Percentiles rank a stretch among this genome's conserved stretches.
Conservation (phyloP, 805 yeast genomes). For the Candida hungchunana region DNA sequence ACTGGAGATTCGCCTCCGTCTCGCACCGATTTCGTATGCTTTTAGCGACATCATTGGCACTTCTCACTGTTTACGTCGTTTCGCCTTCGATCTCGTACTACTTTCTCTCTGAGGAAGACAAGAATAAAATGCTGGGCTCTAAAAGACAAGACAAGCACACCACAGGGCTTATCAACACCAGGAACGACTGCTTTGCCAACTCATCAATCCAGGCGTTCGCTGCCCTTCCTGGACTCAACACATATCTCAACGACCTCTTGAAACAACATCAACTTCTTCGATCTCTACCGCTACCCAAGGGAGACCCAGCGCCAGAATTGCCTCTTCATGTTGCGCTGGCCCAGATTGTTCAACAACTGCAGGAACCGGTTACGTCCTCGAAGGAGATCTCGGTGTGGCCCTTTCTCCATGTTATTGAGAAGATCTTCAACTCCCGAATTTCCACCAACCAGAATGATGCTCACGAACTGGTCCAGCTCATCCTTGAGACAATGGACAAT, state of each 20-base stretch:
- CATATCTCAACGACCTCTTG: conserved; percentile 43
- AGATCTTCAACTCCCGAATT: conserved; percentile 65
- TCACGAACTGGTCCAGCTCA: conserved; percentile 80
- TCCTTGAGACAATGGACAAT: conserved; percentile 70
- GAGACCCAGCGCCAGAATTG: conserved; percentile 33
- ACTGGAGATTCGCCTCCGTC: conserved; percentile 21
- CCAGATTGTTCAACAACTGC: conserved; percentile 48
- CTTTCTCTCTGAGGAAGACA: conserved; percentile 18
- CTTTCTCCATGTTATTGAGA: conserved; percentile 67
- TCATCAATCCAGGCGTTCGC: conserved; percentile 78
- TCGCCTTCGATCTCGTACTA: conserved; percentile 26
- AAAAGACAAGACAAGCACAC: conserved; percentile 69
- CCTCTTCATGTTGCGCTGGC: conserved; percentile 59
- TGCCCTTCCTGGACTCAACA: conserved; percentile 53
- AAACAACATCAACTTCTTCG: conserved; percentile 21
- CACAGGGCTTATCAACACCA: conserved; percentile 76
- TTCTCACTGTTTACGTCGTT: conserved; percentile 29
- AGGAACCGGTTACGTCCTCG: conserved; percentile 52
- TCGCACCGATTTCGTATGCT: conserved; percentile 22
- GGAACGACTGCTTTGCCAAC: conserved; percentile 92
- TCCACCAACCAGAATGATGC: conserved; percentile 91
- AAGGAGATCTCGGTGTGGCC: conserved; percentile 73
- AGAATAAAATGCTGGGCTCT: conserved; percentile 31
- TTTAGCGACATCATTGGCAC: conserved; percentile 19
- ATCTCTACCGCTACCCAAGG: conserved; percentile 15